Base-by-base conservation (phyloP, 345 rosid genomes). In the Xanthoceras sorbifolium region DNA sequence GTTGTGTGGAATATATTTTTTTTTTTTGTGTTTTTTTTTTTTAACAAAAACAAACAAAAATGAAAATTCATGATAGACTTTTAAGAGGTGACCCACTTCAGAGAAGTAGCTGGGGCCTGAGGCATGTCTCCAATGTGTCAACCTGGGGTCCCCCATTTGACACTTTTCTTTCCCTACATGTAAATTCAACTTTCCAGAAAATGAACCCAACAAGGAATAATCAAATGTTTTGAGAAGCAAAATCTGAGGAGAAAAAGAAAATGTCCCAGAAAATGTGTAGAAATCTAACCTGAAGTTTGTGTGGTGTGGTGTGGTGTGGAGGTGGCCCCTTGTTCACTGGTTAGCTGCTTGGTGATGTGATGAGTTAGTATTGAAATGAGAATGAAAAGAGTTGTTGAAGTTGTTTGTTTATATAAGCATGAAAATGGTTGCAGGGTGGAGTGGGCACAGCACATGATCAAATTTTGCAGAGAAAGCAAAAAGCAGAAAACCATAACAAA, bases 41-140 rank as follows among this genome's bases (percentile, higher is more conserved):
- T 14, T 12, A 44, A 44, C 50, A 44, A 44, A 36, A 44, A 44
- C 50, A 44, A 44, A 44, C 40, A 0, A 36, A 36, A 36, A 36
- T 38, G 42, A 10, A 8, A 38, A 6, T 38, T 38, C 9, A 46
- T 15, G 17, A 14, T 46, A 46, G 18, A 46, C 52, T 14, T 14
- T 46, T 14, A 46, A 46, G 15, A 46, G 18, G 4, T 46, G 52
- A 46, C 52, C 52, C 52, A 3, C 52, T 46, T 46, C 5, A 46
- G 52, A 46, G 18, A 46, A 46, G 52, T 46, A 3, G 52, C 52
- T 42, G 48, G 48, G 48, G 20, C 4, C 20, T 23, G 34, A 31
- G 69, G 82, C 74, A 79, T 79, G 80, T 67, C 71, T 6, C 55
- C 74, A 60, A 70, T 74, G 77, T 77, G 81, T 77, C 72, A 69